Base-by-base conservation (phyloP, 129 eudicot genomes). In the Centaurea solstitialis region DNA sequence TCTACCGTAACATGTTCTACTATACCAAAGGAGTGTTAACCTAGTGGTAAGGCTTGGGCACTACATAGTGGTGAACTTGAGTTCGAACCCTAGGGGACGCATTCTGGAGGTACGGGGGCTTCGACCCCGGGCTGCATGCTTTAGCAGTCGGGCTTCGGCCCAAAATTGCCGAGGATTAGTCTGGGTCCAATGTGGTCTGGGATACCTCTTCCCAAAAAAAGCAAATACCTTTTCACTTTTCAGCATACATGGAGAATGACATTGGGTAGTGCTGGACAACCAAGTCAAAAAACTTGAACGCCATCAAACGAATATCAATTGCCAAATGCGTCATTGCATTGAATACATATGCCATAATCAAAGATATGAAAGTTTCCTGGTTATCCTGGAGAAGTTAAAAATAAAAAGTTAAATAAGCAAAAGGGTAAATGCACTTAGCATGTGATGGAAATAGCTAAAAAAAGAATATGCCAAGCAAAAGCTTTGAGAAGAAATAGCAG, bases 281-380 rank as follows among this genome's bases (percentile, higher is more conserved):
- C 37, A 95, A 93, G 74, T 95, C 99, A 70, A 89, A 84, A 83
- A 86, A 95, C 70, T 88, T 95, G 86, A 92, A 95, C 76, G 99
- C 98, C 97, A 91, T 92, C 87, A 95, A 85, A 67, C 99, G 92
- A 9, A 93, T 87, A 79, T 95, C 99, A 24, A 91, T 72, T 35
- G 94, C 73, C 87, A 93, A 82, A 87, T 95, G 96, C 17, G 97
- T 91, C 99, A 95, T 95, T 59, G 98, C 98, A 82, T 86, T 91
- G 73, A 95, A 95, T 38, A 93, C 88, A 81, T 95, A 95, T 68
- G 94, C 86, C 98, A 95, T 91, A 89, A 91, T 84, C 87, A 95
- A 83, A 7, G 98, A 91, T 82, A 90, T 77, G 17, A 93, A 83
- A 81, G 97, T 91, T 59, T 91, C 98, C 80, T 92, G 93, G 85